A percentile compares a stretch with the other conserved stretches of the same genome.
Evolutionary conservation across 2,329 filamentous ascomycete genomes (phyloP).

Genomic region (Phialophora macrospora): DNA sequence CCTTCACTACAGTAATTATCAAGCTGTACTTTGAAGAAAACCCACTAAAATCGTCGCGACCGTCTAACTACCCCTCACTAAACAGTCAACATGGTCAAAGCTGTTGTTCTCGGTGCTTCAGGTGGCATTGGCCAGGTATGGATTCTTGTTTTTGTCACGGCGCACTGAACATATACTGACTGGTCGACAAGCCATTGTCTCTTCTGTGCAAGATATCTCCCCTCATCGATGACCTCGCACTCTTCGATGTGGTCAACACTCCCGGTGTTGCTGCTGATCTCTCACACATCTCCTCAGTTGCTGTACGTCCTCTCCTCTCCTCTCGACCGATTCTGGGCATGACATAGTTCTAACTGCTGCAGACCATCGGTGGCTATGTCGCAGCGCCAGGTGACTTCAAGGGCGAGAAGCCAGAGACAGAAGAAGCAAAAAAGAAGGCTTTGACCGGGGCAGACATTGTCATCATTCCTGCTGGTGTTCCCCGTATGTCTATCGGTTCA

Average conservation of each 20-base stretch:
- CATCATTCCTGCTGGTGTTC: conserved; percentile 96
- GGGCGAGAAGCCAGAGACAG: conserved; percentile 54
- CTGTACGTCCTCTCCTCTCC: conserved; percentile 59
- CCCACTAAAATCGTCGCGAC: conserved; percentile 5
- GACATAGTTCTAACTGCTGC: conserved; percentile 42
- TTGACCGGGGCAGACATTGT: conserved; percentile 94
- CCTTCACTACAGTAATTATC: conserved; percentile 6
- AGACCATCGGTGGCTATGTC: conserved; percentile 88
- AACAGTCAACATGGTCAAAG: conserved; percentile 55
- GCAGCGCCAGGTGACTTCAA: conserved; percentile 59
- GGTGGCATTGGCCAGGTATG: conserved; percentile 97
- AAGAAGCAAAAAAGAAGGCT: conserved; percentile 81
- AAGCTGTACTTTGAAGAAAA: not conserved
- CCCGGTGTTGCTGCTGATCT: conserved; percentile 95
- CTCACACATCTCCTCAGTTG: conserved; percentile 92
- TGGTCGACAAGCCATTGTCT: conserved; percentile 75
- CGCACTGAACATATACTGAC: conserved; percentile 14
- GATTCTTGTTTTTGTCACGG: not conserved
- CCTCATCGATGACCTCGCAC: conserved; percentile 85
- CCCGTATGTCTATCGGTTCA: conserved; percentile 66
- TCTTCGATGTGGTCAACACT: conserved; percentile 99
- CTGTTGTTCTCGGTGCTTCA: conserved; percentile 86
- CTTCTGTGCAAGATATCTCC: conserved; percentile 92
- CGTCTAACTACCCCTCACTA: conserved; percentile 30
- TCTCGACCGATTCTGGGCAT: conserved; percentile 18